Evolutionary conservation across 495 filamentous ascomycete genomes (phyloP), one percentile per base, ranked within the genome.

Genomic region (Lasiosphaeris hirsuta): DNA sequence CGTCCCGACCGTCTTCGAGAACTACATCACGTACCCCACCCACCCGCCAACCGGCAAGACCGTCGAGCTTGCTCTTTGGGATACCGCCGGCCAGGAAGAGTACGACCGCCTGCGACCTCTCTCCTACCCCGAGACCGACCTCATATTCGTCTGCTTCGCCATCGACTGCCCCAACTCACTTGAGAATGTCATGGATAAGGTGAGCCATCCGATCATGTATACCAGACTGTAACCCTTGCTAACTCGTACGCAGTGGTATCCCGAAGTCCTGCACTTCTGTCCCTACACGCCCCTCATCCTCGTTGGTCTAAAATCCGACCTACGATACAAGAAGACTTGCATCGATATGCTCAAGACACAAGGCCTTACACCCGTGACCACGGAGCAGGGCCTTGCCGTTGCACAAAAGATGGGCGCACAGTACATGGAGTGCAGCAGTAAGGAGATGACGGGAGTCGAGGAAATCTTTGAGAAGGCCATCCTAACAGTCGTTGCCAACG

Each of bases 141-240:
- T 98, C 13, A 81, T 97, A 40, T 97, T 98, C 71, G 94, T 98
- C 63, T 98, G 94, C 80, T 98, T 98, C 76, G 95, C 95, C 56
- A 95, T 98, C 60, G 94, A 98, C 77, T 98, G 95, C 72, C 94
- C 94, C 14, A 96, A 96, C 68, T 97, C 94, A 8, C 76, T 98
- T 45, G 94, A 98, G 63, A 98, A 98, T 67, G 94, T 98, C 52
- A 87, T 97, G 78, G 94, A 98, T 77, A 98, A 98, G 86, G 94
- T 96, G 71, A 54, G 79, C 66, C 36, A 34, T 23, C 17, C 11
- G 39, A 34, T 19, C 0, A 5, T 6, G 0, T 50, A 17, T 40
- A 37, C 50, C 1, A 50, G 2, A 30, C 39, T 33, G 34, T 15
- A 14, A 10, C 42, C 34, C 15, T 45, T 18, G 13, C 17, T 47